A percentile compares a stretch with the other conserved stretches of the same genome.
Evolutionary conservation across 208 protist genomes (phyloP).

Genomic region (Wallacemonas collosoma): DNA sequence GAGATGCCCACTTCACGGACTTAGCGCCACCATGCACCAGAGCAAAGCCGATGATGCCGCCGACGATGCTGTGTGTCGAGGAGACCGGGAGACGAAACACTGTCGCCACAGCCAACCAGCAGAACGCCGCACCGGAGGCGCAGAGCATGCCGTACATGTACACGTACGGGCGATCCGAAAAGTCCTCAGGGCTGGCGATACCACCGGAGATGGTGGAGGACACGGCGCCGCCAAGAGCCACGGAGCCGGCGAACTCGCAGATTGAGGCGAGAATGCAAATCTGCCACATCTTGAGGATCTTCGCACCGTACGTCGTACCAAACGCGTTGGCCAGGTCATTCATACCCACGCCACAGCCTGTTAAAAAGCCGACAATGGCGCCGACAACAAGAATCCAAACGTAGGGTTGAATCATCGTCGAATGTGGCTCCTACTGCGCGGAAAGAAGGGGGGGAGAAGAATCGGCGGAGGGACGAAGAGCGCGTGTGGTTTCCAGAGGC

Average conservation of each 20-base stretch:
- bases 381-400: conserved; percentile 35
- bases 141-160: conserved; percentile 77
- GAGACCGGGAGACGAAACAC: conserved; percentile 69
- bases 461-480: too few species aligned
- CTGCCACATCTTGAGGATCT: conserved; percentile 52
- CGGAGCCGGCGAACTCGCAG: conserved; percentile 64
- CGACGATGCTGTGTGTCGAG: conserved; percentile 81
- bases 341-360: conserved; percentile 61
- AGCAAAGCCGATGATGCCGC: conserved; percentile 82
- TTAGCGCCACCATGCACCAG: conserved; percentile 68
- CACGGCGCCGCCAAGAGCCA: conserved; percentile 48
- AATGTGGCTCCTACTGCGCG: too few species aligned
- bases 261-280: conserved; percentile 66
- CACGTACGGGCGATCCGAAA: conserved; percentile 43
- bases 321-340: conserved; percentile 87
- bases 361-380: conserved; percentile 57
- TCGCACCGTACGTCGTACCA: conserved; percentile 65
- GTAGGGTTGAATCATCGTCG: conserved; percentile 19
- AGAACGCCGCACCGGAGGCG: conserved; percentile 60
- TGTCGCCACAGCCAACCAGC: conserved; percentile 66
- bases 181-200: conserved; percentile 40
- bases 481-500: too few species aligned
- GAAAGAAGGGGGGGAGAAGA: too few species aligned
- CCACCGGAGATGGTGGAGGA: conserved; percentile 53
- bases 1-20: conserved; percentile 61